Percentiles rank a stretch among this genome's conserved stretches.
Conservation (phyloP, 257 asterid species). For the Rhazya stricta region DNA sequence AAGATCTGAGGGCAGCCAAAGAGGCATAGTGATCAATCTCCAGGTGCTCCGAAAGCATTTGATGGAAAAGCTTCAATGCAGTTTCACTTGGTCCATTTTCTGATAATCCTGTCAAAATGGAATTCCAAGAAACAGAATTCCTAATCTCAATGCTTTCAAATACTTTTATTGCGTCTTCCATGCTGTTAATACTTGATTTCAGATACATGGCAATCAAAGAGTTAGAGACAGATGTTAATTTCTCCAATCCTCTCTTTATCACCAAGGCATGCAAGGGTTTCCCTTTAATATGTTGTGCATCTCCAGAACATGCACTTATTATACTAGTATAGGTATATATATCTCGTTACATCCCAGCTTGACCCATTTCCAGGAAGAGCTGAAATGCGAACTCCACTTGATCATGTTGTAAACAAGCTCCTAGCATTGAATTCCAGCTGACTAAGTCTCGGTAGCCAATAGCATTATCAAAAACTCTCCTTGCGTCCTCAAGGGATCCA, state of each 20-base stretch:
- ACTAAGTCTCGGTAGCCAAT: constrained; percentile 54
- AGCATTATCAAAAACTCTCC: constrained; percentile 46
- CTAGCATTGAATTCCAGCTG: constrained; percentile 81
- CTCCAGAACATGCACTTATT: constrained; percentile 49
- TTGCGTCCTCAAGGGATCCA: constrained; percentile 46
- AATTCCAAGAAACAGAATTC: constrained; percentile 76
- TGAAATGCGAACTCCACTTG: constrained; percentile 38
- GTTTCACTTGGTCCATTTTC: constrained; percentile 63
- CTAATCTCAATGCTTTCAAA: constrained; percentile 38
- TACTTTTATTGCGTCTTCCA: constrained; percentile 50
- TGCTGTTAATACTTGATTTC: constrained; percentile 35
- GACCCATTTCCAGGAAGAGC: constrained; percentile 60
- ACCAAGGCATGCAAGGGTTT: constrained; percentile 65
- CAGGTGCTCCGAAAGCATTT: too few relatives aligned
- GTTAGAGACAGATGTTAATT: constrained; percentile 49
- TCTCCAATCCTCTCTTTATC: constrained; percentile 64
- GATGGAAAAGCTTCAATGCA: too few relatives aligned
- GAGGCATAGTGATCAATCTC: constrained; percentile 64
- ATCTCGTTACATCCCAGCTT: constrained; percentile 48
- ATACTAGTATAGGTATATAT: constrained; percentile 61
- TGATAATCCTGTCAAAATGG: constrained; percentile 73
- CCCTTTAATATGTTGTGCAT: constrained; percentile 35
- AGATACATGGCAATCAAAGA: constrained; percentile 66
- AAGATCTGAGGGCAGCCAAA: constrained; percentile 61
- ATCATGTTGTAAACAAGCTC: constrained; percentile 55